phyloP scores from a whole-genome alignment of 2,329 filamentous ascomycete genomes.

The Diplodia scrobiculata region DNA sequence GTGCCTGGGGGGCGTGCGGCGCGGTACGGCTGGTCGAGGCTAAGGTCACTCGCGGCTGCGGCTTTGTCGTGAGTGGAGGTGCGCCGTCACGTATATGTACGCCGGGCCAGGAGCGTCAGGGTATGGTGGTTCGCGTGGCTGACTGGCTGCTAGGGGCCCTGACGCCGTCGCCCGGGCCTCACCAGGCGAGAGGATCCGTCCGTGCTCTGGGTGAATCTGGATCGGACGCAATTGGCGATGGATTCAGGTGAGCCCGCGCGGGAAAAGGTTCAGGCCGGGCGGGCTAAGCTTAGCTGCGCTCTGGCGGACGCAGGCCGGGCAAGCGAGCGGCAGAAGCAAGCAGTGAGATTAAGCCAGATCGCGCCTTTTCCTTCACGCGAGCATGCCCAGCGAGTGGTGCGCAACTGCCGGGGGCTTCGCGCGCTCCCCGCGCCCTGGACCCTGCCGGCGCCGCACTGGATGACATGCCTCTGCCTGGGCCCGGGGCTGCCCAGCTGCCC shows the following conservation, averaged over 20 bases:
- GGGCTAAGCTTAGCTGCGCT: conserved; percentile 23
- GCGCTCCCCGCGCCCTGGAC: conserved; percentile 24
- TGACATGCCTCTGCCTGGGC: conserved; percentile 15
- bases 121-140: conserved; percentile 47
- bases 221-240: conserved; percentile 41
- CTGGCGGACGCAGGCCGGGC: conserved; percentile 19
- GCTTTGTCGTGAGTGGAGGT: conserved; percentile 32
- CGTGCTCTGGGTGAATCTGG: conserved; percentile 46
- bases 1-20: conserved; percentile 42
- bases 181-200: conserved; percentile 36
- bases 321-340: conserved; percentile 27
- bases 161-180: conserved; percentile 24
- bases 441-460: conserved; percentile 12
- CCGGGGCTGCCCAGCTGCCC: conserved; percentile 6
- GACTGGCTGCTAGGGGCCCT: conserved; percentile 43
- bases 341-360: conserved; percentile 30
- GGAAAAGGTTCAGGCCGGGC: conserved; percentile 24
- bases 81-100: conserved; percentile 50
- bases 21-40: conserved; percentile 23
- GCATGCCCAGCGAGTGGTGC: background rate
- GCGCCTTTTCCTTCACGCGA: conserved; percentile 25
- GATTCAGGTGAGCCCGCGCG: conserved; percentile 39
- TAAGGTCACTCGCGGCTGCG: conserved; percentile 25
- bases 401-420: conserved; percentile 14
- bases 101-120: conserved; percentile 43